Base-by-base conservation (phyloP, 257 asterid genomes). In the Paraleonurus japonicus region DNA sequence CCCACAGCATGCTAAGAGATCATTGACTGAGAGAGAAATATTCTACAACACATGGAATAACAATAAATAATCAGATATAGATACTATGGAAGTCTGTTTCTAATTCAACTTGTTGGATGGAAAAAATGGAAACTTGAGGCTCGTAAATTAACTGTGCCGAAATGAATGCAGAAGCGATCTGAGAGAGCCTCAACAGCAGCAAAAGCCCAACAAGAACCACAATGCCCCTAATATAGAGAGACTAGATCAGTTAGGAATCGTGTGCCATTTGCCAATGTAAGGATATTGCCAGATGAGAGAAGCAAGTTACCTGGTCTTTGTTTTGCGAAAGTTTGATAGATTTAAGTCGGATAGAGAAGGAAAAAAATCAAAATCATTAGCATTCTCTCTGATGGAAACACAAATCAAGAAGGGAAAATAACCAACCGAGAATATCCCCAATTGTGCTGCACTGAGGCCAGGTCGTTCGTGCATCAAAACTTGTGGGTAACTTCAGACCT, bases 131-230 rank as follows among this genome's bases (percentile, higher is more conserved):
- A 64, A 68, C 48, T 30, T 7, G 62, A 73, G 77, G 39, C 35
- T 61, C 39, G 20, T n/a, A 16, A 69, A 65, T 39, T 61, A 73
- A 92, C 96, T 88, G 75, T 61, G 82, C 84, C 85, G 57, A 88
- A 90, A 33, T 81, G 86, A 72, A 92, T 87, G 80, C 99, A 94
- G 81, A 94, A 94, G 57, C 98, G 96, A 72, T 94, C 98, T 4
- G 96, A 84, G 70, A 94, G 92, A 13, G 92, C 81, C 84, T 91
- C 98, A 53, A 86, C 96, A 23, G 99, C 96, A 30, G 86, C 99
- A 80, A 91, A 94, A 30, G 99, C 99, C 99, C 99, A 94, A 77
- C 99, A 91, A 72, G 99, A 89, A 79, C 98, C 98, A 82, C 99
- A 94, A 62, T 94, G 98, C 61, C 99, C 99, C 96, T 94, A 82